A percentile compares a stretch with the other conserved stretches of the same genome.
Conservation (phyloP, 2,329 filamentous ascomycete species). For the Stagonosporopsis tanaceti region DNA sequence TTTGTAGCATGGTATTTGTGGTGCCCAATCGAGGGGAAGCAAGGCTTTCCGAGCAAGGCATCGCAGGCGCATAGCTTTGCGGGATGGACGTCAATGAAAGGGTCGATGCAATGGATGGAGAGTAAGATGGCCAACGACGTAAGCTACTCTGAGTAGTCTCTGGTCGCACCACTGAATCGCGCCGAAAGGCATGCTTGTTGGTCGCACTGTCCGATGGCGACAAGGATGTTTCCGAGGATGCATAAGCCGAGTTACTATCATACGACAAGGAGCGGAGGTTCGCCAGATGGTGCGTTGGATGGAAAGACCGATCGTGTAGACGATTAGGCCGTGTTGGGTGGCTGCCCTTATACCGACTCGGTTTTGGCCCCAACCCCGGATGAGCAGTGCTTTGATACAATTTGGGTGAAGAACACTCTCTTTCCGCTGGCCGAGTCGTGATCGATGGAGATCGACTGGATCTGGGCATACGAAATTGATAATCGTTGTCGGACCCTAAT, state of each 20-base stretch:
- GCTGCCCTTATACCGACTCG: background rate
- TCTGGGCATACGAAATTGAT: background rate
- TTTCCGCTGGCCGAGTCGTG: background rate
- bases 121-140: background rate
- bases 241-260: background rate
- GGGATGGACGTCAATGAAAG: background rate
- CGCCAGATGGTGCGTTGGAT: background rate
- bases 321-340: background rate
- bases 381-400: background rate
- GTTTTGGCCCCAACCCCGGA: background rate
- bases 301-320: background rate
- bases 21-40: background rate
- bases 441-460: background rate
- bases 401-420: background rate
- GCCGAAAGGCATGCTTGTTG: background rate
- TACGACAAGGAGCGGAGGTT: background rate
- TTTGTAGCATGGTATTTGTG: background rate
- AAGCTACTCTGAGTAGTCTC: background rate
- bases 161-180: background rate
- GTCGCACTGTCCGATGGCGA: constrained; percentile 2
- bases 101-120: background rate
- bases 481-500: background rate
- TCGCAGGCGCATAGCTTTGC: background rate
- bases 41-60: background rate
- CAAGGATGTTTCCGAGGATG: background rate